Evolutionary conservation across 306 rosid genomes (phyloP), one percentile per base, ranked within the genome.

Genomic region (Trifolium fragiferum): DNA sequence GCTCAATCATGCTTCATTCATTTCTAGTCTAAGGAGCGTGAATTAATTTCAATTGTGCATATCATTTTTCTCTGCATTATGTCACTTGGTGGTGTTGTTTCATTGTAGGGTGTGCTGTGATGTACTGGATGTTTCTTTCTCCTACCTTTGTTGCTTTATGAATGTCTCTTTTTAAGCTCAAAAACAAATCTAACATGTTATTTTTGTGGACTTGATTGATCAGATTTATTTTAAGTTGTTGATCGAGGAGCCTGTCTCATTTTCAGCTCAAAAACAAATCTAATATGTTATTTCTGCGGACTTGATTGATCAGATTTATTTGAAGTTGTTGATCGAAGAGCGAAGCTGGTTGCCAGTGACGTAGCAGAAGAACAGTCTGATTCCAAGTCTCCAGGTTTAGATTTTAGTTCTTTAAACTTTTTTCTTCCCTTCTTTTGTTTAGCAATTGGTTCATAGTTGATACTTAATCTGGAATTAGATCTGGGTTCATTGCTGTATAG

Each of bases 291-390:
- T 10, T 70, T 37, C 47, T 27, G 72, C 69, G 62, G 63, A 6
- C 53, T 54, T 78, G 49, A 43, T 78, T 51, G 27, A 74, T 61
- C 81, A 94, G 99, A 82, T 83, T 83, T 94, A 68, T 87, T 94
- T 66, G 99, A 94, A 83, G 96, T 88, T 61, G 97, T 94, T 10
- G 99, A 94, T 84, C 93, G 97, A 81, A 88, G 90, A 71, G 99
- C 99, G 18, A 94, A 94, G 88, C 83, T 83, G 51, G 99, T 86
- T 77, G 99, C 86, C 61, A 84, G 66, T 55, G 98, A 94, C 49
- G 75, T 86, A 8, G 30, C 19, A 19, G 98, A 92, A 7, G 99
- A 90, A 73, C 95, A 90, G 79, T 41, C 87, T 49, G 89, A 87
- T 73, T 70, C 85, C 20, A 90, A 86, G 71, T 21, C 93, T 73